Conservation (phyloP, 1,139 yeast genomes). For the Pichia kudriavzevii region DNA sequence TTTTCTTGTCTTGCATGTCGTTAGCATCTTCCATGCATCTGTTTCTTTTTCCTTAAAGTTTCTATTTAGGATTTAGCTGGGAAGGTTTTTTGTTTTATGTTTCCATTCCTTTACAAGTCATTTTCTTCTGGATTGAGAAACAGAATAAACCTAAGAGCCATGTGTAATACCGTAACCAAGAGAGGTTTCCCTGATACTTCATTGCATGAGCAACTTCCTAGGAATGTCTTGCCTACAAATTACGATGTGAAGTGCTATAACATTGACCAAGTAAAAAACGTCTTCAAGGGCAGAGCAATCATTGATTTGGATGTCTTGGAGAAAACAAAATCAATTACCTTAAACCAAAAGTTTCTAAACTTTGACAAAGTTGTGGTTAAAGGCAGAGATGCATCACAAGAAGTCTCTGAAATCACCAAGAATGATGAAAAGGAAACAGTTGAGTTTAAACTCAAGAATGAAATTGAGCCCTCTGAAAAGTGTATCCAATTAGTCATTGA, state of each 20-base stretch:
- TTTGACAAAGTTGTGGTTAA: conserved; percentile 16
- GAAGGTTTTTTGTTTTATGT: too few relatives aligned
- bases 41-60: too few relatives aligned
- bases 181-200: conserved; percentile 23
- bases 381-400: conserved; percentile 15
- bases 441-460: conserved; percentile 43
- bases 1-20: too few relatives aligned
- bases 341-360: conserved; percentile 35
- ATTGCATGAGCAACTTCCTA: conserved; percentile 39
- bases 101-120: too few relatives aligned
- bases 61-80: too few relatives aligned
- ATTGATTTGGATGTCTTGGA: conserved; percentile 33
- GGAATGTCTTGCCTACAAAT: conserved; percentile 35
- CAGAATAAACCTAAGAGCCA: conserved; percentile 6
- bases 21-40: too few relatives aligned
- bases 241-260: conserved; percentile 36
- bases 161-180: conserved; percentile 7
- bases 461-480: conserved; percentile 34
- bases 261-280: conserved; percentile 28
- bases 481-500: conserved; percentile 30
- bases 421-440: conserved; percentile 46
- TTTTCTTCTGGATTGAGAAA: not conserved
- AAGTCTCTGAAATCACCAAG: conserved; percentile 11
- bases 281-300: conserved; percentile 37
- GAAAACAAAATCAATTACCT: conserved; percentile 33